phyloP scores from a whole-genome alignment of 352 stramenopile genomes.

The Pelagophyceae sp. region DNA sequence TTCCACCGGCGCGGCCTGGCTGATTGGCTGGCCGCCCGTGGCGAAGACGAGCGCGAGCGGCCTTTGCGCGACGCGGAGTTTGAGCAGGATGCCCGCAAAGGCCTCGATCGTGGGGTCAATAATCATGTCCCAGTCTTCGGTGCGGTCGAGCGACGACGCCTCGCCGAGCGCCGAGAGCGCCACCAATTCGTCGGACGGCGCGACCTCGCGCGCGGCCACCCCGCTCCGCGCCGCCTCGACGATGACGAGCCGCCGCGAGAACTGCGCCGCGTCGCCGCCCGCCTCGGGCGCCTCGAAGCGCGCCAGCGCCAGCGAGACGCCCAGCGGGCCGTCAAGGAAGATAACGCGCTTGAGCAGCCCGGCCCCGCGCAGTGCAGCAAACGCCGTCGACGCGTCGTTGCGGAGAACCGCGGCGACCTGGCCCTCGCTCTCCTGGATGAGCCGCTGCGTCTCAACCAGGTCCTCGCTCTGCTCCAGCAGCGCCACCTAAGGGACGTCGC shows the following conservation, averaged over 20 bases:
- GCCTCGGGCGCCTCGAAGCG: not conserved
- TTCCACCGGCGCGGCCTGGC: too few relatives aligned
- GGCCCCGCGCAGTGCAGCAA: too few relatives aligned
- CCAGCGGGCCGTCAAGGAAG: too few relatives aligned
- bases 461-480: too few relatives aligned
- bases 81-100: not conserved
- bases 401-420: too few relatives aligned
- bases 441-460: too few relatives aligned
- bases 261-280: not conserved
- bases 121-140: not conserved
- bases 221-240: not conserved
- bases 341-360: too few relatives aligned
- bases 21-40: not conserved
- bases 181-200: conserved; percentile 5
- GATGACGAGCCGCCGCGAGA: not conserved
- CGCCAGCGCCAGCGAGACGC: not conserved
- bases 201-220: not conserved
- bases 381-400: too few relatives aligned
- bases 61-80: not conserved
- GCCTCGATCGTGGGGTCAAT: not conserved
- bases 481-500: too few relatives aligned
- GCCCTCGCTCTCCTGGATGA: too few relatives aligned
- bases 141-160: too few relatives aligned
- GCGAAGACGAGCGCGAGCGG: not conserved
- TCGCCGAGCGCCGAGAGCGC: not conserved